phyloP scores from a whole-genome alignment of 208 protist genomes.

The Trypanosoma platydactyli region DNA sequence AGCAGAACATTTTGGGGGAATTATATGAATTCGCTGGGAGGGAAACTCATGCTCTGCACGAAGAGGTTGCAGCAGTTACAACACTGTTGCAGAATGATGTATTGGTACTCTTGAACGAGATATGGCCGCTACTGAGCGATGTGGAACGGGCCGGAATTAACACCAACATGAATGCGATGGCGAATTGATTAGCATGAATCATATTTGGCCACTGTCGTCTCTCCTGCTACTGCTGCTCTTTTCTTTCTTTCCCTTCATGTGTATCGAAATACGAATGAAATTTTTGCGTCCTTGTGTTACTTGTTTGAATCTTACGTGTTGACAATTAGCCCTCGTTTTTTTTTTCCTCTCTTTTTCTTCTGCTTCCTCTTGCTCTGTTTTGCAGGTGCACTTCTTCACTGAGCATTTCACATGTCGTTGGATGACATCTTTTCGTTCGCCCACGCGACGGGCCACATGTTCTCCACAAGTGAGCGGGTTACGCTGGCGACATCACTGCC shows the following conservation, averaged over 20 bases:
- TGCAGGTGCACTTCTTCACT: background rate
- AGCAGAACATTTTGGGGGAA: conserved; percentile 4
- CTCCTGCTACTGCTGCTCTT: background rate
- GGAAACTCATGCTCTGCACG: background rate
- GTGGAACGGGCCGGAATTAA: conserved; percentile 4
- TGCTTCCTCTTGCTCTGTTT: background rate
- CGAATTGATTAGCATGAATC: background rate
- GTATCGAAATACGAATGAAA: too few species aligned
- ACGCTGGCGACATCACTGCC: conserved; percentile 74
- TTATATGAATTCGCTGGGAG: background rate
- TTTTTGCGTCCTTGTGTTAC: background rate
- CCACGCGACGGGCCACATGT: conserved; percentile 62
- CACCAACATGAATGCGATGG: background rate
- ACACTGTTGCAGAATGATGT: conserved; percentile 11
- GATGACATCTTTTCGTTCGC: conserved; percentile 48
- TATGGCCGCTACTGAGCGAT: conserved; percentile 8
- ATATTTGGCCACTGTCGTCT: too few species aligned
- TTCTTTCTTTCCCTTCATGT: background rate
- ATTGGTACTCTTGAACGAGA: background rate
- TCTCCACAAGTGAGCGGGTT: conserved; percentile 71
- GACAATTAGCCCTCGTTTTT: too few species aligned
- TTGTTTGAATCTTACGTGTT: too few species aligned
- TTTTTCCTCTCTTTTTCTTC: conserved; percentile 18
- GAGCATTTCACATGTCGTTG: conserved; percentile 22
- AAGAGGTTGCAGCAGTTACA: background rate